Evolutionary conservation across 441 rosid species (phyloP), one percentile per base, ranked within the genome.

Genomic region (Euphorbia celastroides): DNA sequence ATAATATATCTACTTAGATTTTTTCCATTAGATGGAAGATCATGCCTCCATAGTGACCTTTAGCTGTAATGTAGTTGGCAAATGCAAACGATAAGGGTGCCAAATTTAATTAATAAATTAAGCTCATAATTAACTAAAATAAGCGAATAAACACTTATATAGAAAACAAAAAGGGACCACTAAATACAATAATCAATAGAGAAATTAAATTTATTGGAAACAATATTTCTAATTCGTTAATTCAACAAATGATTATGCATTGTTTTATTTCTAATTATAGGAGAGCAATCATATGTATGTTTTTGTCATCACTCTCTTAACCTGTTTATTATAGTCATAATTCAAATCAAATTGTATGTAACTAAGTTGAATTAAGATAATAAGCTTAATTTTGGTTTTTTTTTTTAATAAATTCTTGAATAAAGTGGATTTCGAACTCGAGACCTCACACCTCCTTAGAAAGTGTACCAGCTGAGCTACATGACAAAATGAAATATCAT

Each of bases 1-100:
- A 34, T 34, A 34, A 34, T 34, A 34, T 34, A 34, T 34, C 4
- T 34, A 34, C 4, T 9, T 3, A 34, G 9, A 34, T 4, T 38
- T 38, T 3, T 38, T 3, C 12, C 1, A 4, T 38, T 46, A 3
- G 41, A 23, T 56, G 17, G 19, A 31, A 46, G 57, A 59, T 11
- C 17, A 44, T 48, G 64, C 55, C 32, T 54, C 38, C 48, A 30
- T 41, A 34, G 71, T 65, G 74, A 46, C 16, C 25, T 52, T 72
- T 69, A 69, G 76, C 76, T 76, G 79, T 76, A 57, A 67, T 48
- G 42, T 5, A 56, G 79, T 71, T 71, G 79, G 70, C 74, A 65
- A 59, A 60, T 10, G 62, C 13, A 54, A 46, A 65, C 12, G 38
- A 14, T 38, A 38, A 7, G 26, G 57, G 30, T 65, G 57, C 60